Base-by-base conservation (phyloP, 2,329 filamentous ascomycete species). In the Cercospora beticola region DNA sequence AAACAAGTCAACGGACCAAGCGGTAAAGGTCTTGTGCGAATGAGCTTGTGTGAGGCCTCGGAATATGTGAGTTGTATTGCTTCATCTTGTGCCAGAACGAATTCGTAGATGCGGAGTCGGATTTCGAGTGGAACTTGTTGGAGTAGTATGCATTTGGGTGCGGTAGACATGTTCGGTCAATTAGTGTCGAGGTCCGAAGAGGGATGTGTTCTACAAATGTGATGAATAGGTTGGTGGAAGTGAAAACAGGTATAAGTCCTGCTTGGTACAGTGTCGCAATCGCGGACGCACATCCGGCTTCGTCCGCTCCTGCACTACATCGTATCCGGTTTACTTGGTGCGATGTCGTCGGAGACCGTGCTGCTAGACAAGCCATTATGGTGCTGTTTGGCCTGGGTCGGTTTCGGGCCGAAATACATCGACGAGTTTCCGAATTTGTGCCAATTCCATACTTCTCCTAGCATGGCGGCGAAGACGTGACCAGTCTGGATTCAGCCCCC, bases 341-440 rank as follows among this genome's bases (percentile, higher is more conserved):
- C 46, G 21, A 52, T 52, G 18, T 52, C 46, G 46, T 23, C 46
- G 46, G 46, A 52, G 46, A 52, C 18, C 46, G 46, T 26, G 46
- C 46, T 52, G 46, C 10, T 23, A 23, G 21, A 23, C 18, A 21
- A 23, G 18, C 46, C 46, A 49, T 49, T 9, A 58, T 58, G 26
- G 54, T 58, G 54, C 26, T 26, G 8, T 58, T 33, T 16, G 30
- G 26, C 54, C 30, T 30, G 60, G 23, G 26, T 52, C 23, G 21
- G 16, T 28, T 52, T 63, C 60, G 60, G 60, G 21, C 60, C 60
- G 60, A 63, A 63, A 43, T 63, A 54, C 40, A 30, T 58, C 54
- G 54, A 58, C 7, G 14, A 57, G 16, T 58, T 58, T 28, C 54
- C 54, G 54, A 30, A 58, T 28, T 28, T 58, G 30, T 58, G 54